Base-by-base conservation (phyloP, 345 rosid species). In the Lepidium aucheri region DNA sequence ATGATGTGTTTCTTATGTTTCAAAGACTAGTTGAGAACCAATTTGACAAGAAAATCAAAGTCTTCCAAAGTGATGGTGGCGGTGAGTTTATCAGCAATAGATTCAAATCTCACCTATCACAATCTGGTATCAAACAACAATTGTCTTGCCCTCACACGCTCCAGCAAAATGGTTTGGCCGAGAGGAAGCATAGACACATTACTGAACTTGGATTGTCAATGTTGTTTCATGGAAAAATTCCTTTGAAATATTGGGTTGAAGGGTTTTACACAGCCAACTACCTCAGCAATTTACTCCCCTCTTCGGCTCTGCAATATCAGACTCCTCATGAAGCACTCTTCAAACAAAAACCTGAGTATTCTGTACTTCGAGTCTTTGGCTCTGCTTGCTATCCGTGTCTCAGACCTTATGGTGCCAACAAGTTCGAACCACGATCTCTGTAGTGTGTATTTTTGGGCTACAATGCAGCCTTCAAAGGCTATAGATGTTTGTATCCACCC, bases 261-360 rank as follows among this genome's bases (percentile, higher is more conserved):
- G n/a, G 32, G 0, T 49, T 49, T 14, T 9, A 4, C 0, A 49
- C 32, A 0, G 8, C 53, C 0, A 49, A 11, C 0, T 49, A 20
- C 6, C 6, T 49, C 0, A 22, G 7, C 0, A 49, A 49, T 20
- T 3, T 22, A 0, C 12, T 49, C 0, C 53, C 33, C 0, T 20
- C 33, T 0, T 9, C 20, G 0, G 7, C 4, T 3, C 1, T 3
- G 3, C 4, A 28, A 3, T 28, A 0, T 0, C 3, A 10, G 14
- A 49, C 32, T 1, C 53, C 32, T 10, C 8, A 18, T 24, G 11
- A 16, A 3, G 4, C 7, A 0, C 4, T 46, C 0, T 7, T 8
- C 10, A 11, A 11, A 8, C 1, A 9, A 6, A 4, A 16, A 17
- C 26, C 2, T 8, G 52, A 1, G 2, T 46, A 18, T 12, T 7